Conservation (phyloP, 164 flowering plant genomes). For the Berberis thunbergii region DNA sequence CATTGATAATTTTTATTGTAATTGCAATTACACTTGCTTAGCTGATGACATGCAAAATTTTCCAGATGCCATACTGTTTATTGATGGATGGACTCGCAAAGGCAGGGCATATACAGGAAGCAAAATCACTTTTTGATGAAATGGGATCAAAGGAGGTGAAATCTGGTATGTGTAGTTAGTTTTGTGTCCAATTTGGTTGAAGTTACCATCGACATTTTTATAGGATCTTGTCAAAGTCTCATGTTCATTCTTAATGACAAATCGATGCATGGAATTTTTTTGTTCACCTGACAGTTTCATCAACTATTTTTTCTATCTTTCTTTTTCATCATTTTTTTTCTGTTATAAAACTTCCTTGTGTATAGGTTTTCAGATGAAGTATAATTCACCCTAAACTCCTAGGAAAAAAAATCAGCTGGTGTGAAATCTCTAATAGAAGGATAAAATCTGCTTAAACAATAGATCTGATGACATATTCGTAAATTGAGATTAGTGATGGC, state of each 20-base stretch:
- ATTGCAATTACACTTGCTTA: not conserved
- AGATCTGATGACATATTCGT: no score
- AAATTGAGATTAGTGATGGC: no score
- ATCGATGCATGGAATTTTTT: not conserved
- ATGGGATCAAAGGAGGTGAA: constrained; percentile 50
- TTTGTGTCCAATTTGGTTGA: not conserved
- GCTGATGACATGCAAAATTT: constrained; percentile 1
- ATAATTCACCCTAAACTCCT: no score
- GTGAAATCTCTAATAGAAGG: no score
- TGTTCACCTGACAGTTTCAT: not conserved
- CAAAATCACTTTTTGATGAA: constrained; percentile 54
- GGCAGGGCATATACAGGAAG: constrained; percentile 61
- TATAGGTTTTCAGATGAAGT: no score
- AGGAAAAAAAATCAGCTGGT: no score
- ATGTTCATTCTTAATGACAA: not conserved
- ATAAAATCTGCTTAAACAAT: no score
- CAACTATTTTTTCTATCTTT: no score
- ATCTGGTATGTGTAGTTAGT: constrained; percentile 42
- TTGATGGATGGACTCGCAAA: constrained; percentile 89
- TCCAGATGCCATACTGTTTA: constrained; percentile 86
- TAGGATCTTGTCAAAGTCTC: not conserved
- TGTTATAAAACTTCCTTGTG: no score
- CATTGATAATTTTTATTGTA: no score
- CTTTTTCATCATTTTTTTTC: not conserved
- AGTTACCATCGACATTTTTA: not conserved